phyloP scores from a whole-genome alignment of 2,329 filamentous ascomycete genomes.

The Sporothrix sp. region DNA sequence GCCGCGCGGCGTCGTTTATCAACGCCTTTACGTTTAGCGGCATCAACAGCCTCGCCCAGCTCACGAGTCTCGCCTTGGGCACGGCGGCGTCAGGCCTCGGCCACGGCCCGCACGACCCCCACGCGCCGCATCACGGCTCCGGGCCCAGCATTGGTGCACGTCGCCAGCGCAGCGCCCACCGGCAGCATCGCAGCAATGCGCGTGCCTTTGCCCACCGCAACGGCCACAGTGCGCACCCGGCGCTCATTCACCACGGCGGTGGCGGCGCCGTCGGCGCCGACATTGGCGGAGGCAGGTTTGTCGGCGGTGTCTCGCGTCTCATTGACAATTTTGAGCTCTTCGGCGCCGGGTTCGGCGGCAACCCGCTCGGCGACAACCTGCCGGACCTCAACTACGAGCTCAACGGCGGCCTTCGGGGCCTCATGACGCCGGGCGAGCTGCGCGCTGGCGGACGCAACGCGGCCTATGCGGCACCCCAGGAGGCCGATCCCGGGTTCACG shows the following conservation, averaged over 20 bases:
- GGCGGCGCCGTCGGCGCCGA: background rate
- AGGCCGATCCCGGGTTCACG: slow-evolving; percentile 57
- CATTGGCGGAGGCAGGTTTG: too few species aligned
- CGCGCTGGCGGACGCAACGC: too few species aligned
- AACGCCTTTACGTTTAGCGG: background rate
- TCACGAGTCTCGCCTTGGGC: too few species aligned
- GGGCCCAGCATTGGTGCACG: too few species aligned
- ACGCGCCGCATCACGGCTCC: background rate
- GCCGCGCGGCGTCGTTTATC: too few species aligned
- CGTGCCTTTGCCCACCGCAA: background rate
- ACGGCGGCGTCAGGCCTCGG: too few species aligned
- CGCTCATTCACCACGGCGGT: background rate
- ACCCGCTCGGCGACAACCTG: slow-evolving; percentile 23
- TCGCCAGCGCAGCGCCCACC: background rate
- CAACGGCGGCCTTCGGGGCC: slow-evolving; percentile 22
- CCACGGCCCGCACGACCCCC: too few species aligned
- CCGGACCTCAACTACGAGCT: slow-evolving; percentile 27
- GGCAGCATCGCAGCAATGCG: background rate
- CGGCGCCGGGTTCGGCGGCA: slow-evolving; percentile 6
- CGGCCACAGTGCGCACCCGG: too few species aligned
- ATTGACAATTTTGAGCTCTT: background rate
- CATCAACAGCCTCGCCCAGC: background rate
- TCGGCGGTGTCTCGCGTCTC: too few species aligned
- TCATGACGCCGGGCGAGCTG: too few species aligned
- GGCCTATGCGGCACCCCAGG: too few species aligned